A percentile compares a stretch with the other conserved stretches of the same genome.
phyloP scores from a whole-genome alignment of 2,329 filamentous ascomycete genomes.

The Trichoderma oligosporum region DNA sequence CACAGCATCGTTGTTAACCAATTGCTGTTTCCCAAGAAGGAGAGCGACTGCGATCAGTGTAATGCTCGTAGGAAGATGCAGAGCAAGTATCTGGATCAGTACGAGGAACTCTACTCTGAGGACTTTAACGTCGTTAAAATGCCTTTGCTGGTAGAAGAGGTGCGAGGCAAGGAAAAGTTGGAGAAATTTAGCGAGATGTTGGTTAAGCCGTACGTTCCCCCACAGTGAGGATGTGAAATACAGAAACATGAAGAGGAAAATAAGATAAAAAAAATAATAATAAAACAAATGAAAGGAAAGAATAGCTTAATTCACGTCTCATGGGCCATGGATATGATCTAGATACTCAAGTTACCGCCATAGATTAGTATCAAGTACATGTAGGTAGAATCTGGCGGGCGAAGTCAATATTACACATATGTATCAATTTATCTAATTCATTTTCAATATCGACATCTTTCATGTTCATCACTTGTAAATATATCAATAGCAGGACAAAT shows the following conservation, averaged over 20 bases:
- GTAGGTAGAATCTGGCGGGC: too few relatives aligned
- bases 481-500: too few relatives aligned
- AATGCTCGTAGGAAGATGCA: slow-evolving; percentile 96
- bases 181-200: slow-evolving; percentile 88
- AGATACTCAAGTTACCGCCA: not conserved
- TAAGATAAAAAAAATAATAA: not conserved
- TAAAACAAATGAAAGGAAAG: not conserved
- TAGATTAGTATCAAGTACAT: too few relatives aligned
- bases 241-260: too few relatives aligned
- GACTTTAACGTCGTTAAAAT: slow-evolving; percentile 96
- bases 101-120: slow-evolving; percentile 96
- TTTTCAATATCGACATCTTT: too few relatives aligned
- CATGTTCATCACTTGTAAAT: too few relatives aligned
- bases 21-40: slow-evolving; percentile 83
- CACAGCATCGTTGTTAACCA: slow-evolving; percentile 98
- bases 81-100: slow-evolving; percentile 98
- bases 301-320: not conserved
- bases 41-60: slow-evolving; percentile 89
- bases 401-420: too few relatives aligned
- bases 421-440: not conserved
- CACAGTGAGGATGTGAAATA: too few relatives aligned
- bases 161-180: slow-evolving; percentile 88
- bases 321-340: not conserved
- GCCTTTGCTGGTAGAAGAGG: slow-evolving; percentile 92
- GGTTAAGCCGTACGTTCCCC: slow-evolving; percentile 69